Evolutionary conservation across 192 early-diverging fungal genomes (phyloP), one percentile per base, ranked within the genome.

Genomic region (Backusella sp.): DNA sequence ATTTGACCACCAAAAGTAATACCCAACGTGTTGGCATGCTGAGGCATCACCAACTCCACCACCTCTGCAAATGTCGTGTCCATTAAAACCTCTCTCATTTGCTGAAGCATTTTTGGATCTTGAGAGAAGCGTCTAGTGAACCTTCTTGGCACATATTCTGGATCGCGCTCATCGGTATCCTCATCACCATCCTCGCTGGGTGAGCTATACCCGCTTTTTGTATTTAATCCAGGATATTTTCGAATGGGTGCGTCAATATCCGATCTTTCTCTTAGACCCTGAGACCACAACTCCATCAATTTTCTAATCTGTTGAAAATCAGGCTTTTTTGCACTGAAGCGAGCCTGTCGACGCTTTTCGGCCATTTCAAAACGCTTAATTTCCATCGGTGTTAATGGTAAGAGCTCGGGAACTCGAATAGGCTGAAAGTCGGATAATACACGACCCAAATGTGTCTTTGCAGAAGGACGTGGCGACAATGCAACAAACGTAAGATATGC

Each of bases 1-100:
- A 92, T 92, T 68, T 91, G 88, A 23, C 91, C 91, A 70, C 91
- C 91, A 85, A 92, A 92, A 6, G 91, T 92, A 53, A 92, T 92
- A 49, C 80, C 70, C 14, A 90, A 75, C 1, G 85, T 85, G 56
- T 93, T 93, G 17, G 90, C 91, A 73, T 94, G 92, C 39, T 93
- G 91, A 11, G 92, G 92, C 79, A 93, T 83, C 5, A 93, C 91
- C 67, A 91, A 73, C 49, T 93, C 86, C 0, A 89, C 88, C 5
- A 88, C 82, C 73, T 93, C 90, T 8, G 90, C 82, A 80, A 86
- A 90, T 7, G 84, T 87, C 5, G 83, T 69, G 26, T 82, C 78
- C 76, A 86, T 85, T 41, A 11, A 34, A 49, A 75, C 84, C 30
- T 77, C 73, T 34, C 42, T 68, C 11, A 42, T 6, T 8, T 46